These are phyloP conservation scores for Fusarium succisae DNA, from an alignment of 2,329 filamentous ascomycete species.

Conservation along the genomic window DNA sequence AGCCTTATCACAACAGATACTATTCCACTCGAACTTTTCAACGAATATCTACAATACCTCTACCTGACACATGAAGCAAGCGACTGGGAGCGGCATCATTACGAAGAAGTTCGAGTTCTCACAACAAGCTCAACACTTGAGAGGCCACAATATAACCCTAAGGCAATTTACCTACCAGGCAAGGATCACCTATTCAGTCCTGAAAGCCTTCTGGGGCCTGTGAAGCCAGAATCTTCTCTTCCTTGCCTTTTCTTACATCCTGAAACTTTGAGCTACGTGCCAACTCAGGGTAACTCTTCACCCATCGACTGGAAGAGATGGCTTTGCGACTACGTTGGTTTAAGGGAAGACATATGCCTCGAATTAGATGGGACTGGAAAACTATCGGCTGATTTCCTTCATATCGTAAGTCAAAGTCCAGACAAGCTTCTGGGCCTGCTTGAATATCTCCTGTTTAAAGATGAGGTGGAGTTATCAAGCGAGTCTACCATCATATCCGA, in stretches of 20 bases:
- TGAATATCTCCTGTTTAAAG: accelerated
- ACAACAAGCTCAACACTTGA: accelerated
- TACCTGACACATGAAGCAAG: not conserved
- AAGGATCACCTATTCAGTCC: not conserved
- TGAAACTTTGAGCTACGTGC: not conserved
- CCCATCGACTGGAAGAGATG: not conserved
- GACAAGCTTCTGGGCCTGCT: not conserved
- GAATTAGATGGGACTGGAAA: accelerated
- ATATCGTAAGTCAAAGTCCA: not conserved
- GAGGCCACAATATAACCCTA: accelerated
- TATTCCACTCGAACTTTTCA: accelerated
- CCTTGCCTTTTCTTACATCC: not conserved
- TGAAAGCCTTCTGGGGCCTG: accelerated
- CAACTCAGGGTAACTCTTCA: not conserved
- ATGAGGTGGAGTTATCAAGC: not conserved
- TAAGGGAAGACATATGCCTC: not conserved
- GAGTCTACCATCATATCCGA: not conserved
- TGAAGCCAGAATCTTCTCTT: accelerated
- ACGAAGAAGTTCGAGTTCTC: accelerated
- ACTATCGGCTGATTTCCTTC: not conserved
- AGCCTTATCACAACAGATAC: accelerated
- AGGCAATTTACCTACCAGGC: not conserved
- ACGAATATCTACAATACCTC: not conserved
- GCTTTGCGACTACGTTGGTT: not conserved
- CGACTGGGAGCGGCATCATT: accelerated